Conservation (phyloP, 768 basidiomycete genomes). For the Amanita subjunquillea region DNA sequence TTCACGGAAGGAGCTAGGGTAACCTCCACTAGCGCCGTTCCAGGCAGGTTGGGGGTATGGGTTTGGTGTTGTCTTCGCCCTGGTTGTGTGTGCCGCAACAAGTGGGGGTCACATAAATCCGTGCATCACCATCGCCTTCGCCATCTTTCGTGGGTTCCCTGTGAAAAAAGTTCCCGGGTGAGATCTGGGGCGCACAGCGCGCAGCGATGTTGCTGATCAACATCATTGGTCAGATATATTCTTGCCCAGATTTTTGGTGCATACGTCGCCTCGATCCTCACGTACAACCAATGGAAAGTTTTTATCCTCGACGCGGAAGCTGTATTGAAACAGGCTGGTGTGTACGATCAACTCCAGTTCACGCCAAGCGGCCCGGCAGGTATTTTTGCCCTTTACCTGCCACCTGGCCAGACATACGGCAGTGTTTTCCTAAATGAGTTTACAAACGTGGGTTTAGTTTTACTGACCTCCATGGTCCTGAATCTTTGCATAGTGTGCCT, state of each 20-base stretch:
- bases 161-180: conserved; percentile 7
- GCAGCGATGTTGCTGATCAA: neutral
- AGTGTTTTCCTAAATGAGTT: conserved; percentile 10
- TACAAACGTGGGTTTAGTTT: conserved; percentile 3
- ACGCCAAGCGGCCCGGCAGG: conserved; percentile 11
- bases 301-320: conserved; percentile 8
- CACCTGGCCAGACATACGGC: conserved; percentile 8
- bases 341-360: conserved; percentile 3
- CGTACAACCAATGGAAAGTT: conserved; percentile 9
- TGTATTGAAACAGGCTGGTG: conserved; percentile 1
- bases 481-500: conserved; percentile 18
- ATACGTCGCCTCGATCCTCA: conserved; percentile 8
- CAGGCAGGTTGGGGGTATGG: conserved; percentile 9
- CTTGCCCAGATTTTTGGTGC: conserved; percentile 13
- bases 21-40: neutral
- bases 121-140: conserved; percentile 6
- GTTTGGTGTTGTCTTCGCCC: conserved; percentile 8
- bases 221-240: conserved; percentile 7
- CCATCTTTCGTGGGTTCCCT: conserved; percentile 9
- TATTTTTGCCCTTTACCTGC: conserved; percentile 11
- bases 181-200: neutral
- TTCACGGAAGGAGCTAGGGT: neutral
- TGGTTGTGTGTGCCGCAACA: conserved; percentile 7
- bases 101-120: conserved; percentile 9
- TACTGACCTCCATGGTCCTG: neutral